phyloP scores from a whole-genome alignment of 192 early-diverging fungal genomes.

The Coemansia sp. region DNA sequence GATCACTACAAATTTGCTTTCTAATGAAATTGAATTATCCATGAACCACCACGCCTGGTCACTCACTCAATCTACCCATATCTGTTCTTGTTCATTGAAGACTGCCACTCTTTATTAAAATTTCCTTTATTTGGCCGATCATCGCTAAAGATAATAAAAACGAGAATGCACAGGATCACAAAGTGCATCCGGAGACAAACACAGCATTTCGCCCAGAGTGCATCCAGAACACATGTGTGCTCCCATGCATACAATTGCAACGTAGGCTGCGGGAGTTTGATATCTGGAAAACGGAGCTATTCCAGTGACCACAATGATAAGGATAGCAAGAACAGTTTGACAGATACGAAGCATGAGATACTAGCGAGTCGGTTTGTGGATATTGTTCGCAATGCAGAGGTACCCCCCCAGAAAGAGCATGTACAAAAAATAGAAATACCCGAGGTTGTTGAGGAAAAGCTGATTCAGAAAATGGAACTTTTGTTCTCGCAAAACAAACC shows the following conservation, averaged over 20 bases:
- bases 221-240: background rate
- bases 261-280: background rate
- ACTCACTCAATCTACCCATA: no score
- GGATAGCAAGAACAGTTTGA: background rate
- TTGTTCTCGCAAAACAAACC: conserved; percentile 24
- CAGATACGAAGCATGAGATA: background rate
- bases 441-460: conserved; percentile 13
- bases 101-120: no score
- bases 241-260: background rate
- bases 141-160: no score
- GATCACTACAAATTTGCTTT: no score
- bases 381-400: conserved; percentile 4
- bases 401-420: background rate
- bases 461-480: conserved; percentile 9
- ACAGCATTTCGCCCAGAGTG: background rate
- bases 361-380: conserved; percentile 13
- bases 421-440: conserved; percentile 1
- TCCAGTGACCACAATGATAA: background rate
- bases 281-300: background rate
- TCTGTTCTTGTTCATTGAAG: no score
- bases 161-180: no score
- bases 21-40: no score
- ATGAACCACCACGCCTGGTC: no score
- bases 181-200: no score
- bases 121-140: no score